Percentiles rank a stretch among this genome's conserved stretches.
These are phyloP conservation scores for Microthlaspi erraticum DNA, from an alignment of 345 rosid genomes.

Conservation along the genomic window DNA sequence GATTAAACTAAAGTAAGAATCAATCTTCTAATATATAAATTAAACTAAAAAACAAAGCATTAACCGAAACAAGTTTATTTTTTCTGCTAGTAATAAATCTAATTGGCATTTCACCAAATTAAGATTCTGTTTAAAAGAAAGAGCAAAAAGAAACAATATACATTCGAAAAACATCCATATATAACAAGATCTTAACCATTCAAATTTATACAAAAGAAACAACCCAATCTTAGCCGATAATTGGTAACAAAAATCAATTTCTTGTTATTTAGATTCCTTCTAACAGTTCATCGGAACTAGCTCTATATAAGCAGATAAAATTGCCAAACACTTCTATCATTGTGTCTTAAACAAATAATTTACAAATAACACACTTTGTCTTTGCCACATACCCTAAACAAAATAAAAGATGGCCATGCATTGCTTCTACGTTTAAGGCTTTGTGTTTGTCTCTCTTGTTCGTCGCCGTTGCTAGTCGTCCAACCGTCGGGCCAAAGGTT, in stretches of 20 bases:
- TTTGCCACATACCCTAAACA: background rate
- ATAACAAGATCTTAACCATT: background rate
- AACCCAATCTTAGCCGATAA: background rate
- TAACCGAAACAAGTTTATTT: too few species aligned
- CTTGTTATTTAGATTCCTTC: background rate
- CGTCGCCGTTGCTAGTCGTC: conserved; percentile 1
- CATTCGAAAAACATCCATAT: too few species aligned
- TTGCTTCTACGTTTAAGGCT: background rate
- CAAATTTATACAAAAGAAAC: background rate
- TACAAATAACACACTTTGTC: background rate
- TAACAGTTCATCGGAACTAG: background rate
- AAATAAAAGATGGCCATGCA: background rate
- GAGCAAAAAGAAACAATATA: too few species aligned
- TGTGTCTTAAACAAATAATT: background rate
- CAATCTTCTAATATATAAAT: too few species aligned
- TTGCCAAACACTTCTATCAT: background rate
- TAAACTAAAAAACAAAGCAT: too few species aligned
- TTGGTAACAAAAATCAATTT: background rate
- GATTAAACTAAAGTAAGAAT: too few species aligned
- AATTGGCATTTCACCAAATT: too few species aligned
- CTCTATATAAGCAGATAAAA: background rate
- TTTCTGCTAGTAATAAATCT: too few species aligned
- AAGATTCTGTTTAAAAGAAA: too few species aligned
- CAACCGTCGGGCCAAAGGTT: background rate
- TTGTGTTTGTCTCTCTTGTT: conserved; percentile 3